A percentile compares a stretch with the other conserved stretches of the same genome.
phyloP scores from a whole-genome alignment of 495 filamentous ascomycete species.

The Penicillium cataractarum region DNA sequence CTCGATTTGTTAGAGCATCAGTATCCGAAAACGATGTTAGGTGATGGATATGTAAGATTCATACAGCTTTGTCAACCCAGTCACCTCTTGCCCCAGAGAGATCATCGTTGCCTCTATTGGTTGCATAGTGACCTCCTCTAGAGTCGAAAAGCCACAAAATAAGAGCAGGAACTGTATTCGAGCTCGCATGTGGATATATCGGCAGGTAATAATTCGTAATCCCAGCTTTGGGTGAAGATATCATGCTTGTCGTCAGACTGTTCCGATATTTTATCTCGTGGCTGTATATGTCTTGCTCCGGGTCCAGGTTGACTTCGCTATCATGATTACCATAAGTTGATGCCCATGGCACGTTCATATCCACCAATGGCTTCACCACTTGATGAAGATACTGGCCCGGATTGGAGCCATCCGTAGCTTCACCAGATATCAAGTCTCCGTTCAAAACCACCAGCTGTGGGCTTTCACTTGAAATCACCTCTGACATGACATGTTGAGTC shows the following conservation, averaged over 20 bases:
- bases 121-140: conserved; percentile 61
- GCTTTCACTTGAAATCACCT: conserved; percentile 59
- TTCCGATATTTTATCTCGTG: conserved; percentile 57
- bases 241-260: conserved; percentile 55
- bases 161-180: conserved; percentile 42
- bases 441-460: conserved; percentile 69
- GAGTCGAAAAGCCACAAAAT: conserved; percentile 81
- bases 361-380: conserved; percentile 61
- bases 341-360: conserved; percentile 60
- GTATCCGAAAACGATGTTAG: neutral
- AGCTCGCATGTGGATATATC: conserved; percentile 38
- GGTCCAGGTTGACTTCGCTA: conserved; percentile 61
- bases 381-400: conserved; percentile 61
- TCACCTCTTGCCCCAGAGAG: conserved; percentile 37
- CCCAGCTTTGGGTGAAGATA: conserved; percentile 52
- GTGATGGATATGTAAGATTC: too few relatives aligned
- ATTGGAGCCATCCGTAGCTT: conserved; percentile 62
- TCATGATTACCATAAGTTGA: conserved; percentile 80
- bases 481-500: conserved; percentile 60
- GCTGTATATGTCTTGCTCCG: conserved; percentile 50
- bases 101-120: conserved; percentile 37
- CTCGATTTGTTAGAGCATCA: neutral
- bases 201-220: conserved; percentile 72
- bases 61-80: conserved; percentile 42
- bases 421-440: conserved; percentile 74